phyloP scores from a whole-genome alignment of 1,284 basidiomycete species.

The Pisolithus thermaeus region DNA sequence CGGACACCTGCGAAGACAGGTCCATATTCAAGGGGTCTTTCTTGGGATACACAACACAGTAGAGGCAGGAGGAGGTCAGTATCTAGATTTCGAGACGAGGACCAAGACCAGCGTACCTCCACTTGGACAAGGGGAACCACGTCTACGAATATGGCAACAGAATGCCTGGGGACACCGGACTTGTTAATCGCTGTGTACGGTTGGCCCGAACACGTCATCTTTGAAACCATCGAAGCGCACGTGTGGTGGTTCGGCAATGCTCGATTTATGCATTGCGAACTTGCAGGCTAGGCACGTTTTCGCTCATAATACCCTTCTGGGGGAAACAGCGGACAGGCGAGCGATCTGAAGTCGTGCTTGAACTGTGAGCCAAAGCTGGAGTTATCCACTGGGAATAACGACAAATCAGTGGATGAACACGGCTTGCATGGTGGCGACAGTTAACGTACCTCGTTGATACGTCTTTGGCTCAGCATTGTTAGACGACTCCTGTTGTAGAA shows the following conservation, averaged over 20 bases:
- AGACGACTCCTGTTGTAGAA: conserved; percentile 5
- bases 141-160: too few species aligned
- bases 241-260: conserved; percentile 24
- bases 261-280: conserved; percentile 24
- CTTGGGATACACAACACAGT: too few species aligned
- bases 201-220: too few species aligned
- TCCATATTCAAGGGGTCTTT: too few species aligned
- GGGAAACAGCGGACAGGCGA: conserved; percentile 26
- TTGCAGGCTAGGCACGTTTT: conserved; percentile 12
- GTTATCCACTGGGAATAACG: conserved; percentile 16
- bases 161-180: too few species aligned
- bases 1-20: too few species aligned
- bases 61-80: too few species aligned
- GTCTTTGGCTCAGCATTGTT: conserved; percentile 3
- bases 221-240: conserved; percentile 26
- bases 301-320: conserved; percentile 13
- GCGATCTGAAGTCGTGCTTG: conserved; percentile 28
- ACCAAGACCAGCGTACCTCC: too few species aligned
- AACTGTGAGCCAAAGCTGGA: conserved; percentile 21
- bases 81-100: too few species aligned
- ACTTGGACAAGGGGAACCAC: too few species aligned
- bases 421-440: background rate
- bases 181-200: too few species aligned
- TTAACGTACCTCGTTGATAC: conserved; percentile 20
- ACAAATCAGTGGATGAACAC: conserved; percentile 5